phyloP scores from a whole-genome alignment of 306 rosid species.

The Rosa rugosa region DNA sequence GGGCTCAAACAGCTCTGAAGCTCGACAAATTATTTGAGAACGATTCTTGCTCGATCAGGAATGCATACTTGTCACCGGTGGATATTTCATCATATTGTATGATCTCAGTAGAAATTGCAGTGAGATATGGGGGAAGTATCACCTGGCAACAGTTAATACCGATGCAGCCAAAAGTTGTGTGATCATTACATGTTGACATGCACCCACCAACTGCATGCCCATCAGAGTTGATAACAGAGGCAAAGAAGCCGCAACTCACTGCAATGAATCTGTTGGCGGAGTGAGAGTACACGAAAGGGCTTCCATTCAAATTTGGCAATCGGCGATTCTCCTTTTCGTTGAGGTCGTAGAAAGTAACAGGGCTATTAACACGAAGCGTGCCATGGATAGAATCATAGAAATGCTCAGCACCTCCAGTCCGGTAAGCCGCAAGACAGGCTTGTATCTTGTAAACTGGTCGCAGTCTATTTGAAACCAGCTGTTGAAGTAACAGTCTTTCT shows the following conservation, averaged over 20 bases:
- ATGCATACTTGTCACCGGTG: slow-evolving; percentile 1
- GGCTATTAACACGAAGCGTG: not conserved
- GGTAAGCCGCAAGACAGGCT: not conserved
- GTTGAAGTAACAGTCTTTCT: not conserved
- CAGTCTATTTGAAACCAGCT: slow-evolving; percentile 16
- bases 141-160: not conserved
- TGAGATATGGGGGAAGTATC: not conserved
- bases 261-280: slow-evolving; percentile 13
- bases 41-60: not conserved
- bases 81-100: not conserved
- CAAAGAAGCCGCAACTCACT: slow-evolving; percentile 24
- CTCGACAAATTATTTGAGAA: not conserved
- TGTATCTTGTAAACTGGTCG: not conserved
- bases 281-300: slow-evolving; percentile 37
- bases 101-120: not conserved
- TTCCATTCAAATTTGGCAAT: not conserved
- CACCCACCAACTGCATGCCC: slow-evolving; percentile 13
- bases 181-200: slow-evolving; percentile 17
- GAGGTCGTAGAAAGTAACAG: not conserved
- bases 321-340: too few species aligned
- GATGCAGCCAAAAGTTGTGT: not conserved
- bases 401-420: not conserved
- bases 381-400: not conserved
- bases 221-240: not conserved
- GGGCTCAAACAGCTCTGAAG: not conserved